phyloP scores from a whole-genome alignment of 495 filamentous ascomycete species.

The Hyaloscypha finlandica region DNA sequence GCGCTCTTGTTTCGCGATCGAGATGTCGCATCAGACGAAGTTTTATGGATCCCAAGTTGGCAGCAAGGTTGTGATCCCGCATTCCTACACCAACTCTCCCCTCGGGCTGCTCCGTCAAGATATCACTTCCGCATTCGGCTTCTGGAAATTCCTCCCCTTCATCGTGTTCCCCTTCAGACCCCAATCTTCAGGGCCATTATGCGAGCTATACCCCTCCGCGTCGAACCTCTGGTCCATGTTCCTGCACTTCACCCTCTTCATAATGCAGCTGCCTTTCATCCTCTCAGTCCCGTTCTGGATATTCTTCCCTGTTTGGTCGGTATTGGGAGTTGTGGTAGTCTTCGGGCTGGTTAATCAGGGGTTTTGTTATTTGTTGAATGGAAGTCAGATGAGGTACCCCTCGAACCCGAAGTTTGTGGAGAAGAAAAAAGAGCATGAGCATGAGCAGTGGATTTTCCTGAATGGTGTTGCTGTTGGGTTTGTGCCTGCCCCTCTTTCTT shows the following conservation, averaged over 20 bases:
- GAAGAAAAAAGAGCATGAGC: conserved; percentile 35
- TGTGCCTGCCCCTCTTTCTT: conserved; percentile 30
- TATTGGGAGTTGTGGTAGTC: conserved; percentile 35
- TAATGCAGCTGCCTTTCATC: conserved; percentile 51
- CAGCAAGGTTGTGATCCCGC: conserved; percentile 47
- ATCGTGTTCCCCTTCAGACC: conserved; percentile 55
- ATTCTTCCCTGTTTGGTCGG: conserved; percentile 52
- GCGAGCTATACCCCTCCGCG: conserved; percentile 56
- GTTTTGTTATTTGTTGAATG: conserved; percentile 45
- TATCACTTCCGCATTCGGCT: conserved; percentile 52
- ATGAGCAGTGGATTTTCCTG: conserved; percentile 75
- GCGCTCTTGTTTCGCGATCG: background rate
- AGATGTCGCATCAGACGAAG: conserved; percentile 24
- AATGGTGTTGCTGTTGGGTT: conserved; percentile 69
- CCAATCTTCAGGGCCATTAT: conserved; percentile 49
- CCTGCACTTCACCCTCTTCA: conserved; percentile 51
- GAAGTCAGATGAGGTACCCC: conserved; percentile 8
- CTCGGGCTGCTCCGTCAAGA: conserved; percentile 56
- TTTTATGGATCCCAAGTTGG: conserved; percentile 57
- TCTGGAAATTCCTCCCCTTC: conserved; percentile 51
- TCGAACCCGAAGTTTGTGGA: conserved; percentile 16
- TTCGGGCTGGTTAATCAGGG: conserved; percentile 49
- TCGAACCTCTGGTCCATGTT: conserved; percentile 51
- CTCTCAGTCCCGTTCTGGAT: conserved; percentile 52
- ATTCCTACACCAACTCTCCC: conserved; percentile 63